A percentile compares a stretch with the other conserved stretches of the same genome.
These are phyloP conservation scores for Botrytis medusae DNA, from an alignment of 2,329 filamentous ascomycete species.

Conservation along the genomic window DNA sequence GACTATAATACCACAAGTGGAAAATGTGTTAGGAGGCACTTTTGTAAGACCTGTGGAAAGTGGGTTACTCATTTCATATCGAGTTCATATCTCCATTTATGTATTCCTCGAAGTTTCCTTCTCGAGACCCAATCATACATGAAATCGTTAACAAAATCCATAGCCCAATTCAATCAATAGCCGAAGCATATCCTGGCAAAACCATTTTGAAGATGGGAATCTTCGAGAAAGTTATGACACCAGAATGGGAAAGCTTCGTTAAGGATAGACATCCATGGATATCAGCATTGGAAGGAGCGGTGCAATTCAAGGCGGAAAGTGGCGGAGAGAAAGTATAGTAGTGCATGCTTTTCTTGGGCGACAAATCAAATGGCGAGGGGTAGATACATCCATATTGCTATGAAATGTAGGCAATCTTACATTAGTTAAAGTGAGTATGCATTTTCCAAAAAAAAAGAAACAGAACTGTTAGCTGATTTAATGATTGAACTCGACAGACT, in stretches of 20 bases:
- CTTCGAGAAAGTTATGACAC: slow-evolving; percentile 48
- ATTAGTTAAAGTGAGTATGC: not conserved
- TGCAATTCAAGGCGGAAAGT: slow-evolving; percentile 27
- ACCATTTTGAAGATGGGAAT: slow-evolving; percentile 52
- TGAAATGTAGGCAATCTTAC: not conserved
- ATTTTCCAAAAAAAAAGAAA: not conserved
- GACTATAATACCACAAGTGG: slow-evolving; percentile 49
- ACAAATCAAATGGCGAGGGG: not conserved
- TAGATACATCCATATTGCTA: not conserved
- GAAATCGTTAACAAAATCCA: not conserved
- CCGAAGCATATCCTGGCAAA: slow-evolving; percentile 44
- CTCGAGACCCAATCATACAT: not conserved
- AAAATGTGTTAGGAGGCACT: slow-evolving; percentile 46
- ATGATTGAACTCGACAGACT: not conserved
- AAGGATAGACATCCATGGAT: slow-evolving; percentile 46
- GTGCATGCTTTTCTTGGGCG: not conserved
- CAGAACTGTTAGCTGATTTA: not conserved
- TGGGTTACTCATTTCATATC: slow-evolving; percentile 37
- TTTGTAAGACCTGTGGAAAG: slow-evolving; percentile 48
- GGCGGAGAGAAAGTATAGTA: slow-evolving; percentile 24
- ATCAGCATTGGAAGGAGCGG: slow-evolving; percentile 23
- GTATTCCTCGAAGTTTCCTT: not conserved
- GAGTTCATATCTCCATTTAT: not conserved
- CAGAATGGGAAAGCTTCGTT: slow-evolving; percentile 48
- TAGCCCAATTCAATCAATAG: slow-evolving; percentile 50